Conservation (phyloP, 345 rosid species). For the Aurinia saxatilis region DNA sequence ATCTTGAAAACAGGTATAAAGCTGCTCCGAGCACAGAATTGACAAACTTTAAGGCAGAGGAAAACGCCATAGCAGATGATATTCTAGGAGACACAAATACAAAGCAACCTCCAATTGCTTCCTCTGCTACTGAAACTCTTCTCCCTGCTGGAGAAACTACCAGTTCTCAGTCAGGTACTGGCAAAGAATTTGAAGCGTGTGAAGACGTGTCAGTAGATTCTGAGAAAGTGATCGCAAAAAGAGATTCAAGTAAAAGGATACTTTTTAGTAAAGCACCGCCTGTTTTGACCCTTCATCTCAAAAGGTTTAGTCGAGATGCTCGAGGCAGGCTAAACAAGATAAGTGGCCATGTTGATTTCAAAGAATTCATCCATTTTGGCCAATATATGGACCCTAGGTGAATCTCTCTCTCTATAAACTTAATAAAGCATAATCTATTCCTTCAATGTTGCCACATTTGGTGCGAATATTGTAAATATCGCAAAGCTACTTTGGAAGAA, state of each 20-base stretch:
- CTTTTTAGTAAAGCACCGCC: constrained; percentile 74
- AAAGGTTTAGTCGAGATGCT: constrained; percentile 87
- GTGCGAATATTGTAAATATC: not conserved
- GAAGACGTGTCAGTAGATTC: constrained; percentile 39
- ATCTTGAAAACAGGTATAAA: constrained; percentile 20
- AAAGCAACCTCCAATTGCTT: not conserved
- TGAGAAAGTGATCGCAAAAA: constrained; percentile 48
- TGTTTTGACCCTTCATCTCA: constrained; percentile 78
- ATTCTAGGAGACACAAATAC: not conserved
- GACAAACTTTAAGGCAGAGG: not conserved
- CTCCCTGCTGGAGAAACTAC: too few species aligned
- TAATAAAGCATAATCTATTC: not conserved
- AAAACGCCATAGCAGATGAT: not conserved
- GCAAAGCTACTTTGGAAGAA: constrained; percentile 45
- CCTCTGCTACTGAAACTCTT: not conserved
- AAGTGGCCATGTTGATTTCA: constrained; percentile 78
- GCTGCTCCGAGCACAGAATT: not conserved
- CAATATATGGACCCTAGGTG: constrained; percentile 87
- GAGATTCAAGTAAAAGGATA: constrained; percentile 87
- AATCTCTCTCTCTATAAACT: too few species aligned
- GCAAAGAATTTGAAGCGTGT: constrained; percentile 33
- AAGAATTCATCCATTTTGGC: constrained; percentile 60
- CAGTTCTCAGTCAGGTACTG: not conserved
- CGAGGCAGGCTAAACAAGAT: constrained; percentile 92
- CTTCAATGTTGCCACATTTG: not conserved